Evolutionary conservation across 441 rosid species (phyloP).

Genomic region (Aleurites moluccanus): DNA sequence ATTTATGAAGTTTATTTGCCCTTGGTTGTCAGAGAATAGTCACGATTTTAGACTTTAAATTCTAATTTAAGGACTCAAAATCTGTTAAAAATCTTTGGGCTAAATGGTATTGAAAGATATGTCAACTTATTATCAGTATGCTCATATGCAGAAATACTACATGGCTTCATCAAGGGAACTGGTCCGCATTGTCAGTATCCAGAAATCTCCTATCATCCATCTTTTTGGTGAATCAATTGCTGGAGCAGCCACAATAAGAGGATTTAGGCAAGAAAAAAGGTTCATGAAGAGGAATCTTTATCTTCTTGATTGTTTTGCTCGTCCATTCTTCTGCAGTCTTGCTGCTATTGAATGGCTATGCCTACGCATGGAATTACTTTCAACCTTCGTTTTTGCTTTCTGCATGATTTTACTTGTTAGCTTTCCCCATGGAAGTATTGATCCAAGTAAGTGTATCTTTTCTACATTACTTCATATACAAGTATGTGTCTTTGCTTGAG

Average conservation of each 20-base stretch:
- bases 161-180: constrained; percentile 99
- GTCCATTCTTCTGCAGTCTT: constrained; percentile 97
- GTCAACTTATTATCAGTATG: constrained; percentile 16
- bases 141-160: constrained; percentile 84
- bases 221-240: constrained; percentile 99
- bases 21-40: constrained; percentile 6
- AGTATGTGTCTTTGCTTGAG: neutral
- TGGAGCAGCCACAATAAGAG: constrained; percentile 99
- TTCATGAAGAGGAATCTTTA: constrained; percentile 97
- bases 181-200: constrained; percentile 98
- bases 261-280: constrained; percentile 97
- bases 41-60: neutral
- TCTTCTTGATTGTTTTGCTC: constrained; percentile 98
- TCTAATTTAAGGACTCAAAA: constrained; percentile 11
- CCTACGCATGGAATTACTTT: constrained; percentile 97
- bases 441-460: constrained; percentile 76
- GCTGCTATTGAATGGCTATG: constrained; percentile 99
- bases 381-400: constrained; percentile 95
- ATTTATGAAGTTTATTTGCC: neutral
- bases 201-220: constrained; percentile 95
- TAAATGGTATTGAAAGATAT: constrained; percentile 1
- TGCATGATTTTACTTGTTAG: constrained; percentile 99
- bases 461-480: constrained; percentile 1
- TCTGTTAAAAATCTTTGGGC: neutral
- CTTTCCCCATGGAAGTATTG: constrained; percentile 93